Evolutionary conservation across 2,329 filamentous ascomycete species (phyloP), one percentile per base, ranked within the genome.

Genomic region (Escovopsis sp.): DNA sequence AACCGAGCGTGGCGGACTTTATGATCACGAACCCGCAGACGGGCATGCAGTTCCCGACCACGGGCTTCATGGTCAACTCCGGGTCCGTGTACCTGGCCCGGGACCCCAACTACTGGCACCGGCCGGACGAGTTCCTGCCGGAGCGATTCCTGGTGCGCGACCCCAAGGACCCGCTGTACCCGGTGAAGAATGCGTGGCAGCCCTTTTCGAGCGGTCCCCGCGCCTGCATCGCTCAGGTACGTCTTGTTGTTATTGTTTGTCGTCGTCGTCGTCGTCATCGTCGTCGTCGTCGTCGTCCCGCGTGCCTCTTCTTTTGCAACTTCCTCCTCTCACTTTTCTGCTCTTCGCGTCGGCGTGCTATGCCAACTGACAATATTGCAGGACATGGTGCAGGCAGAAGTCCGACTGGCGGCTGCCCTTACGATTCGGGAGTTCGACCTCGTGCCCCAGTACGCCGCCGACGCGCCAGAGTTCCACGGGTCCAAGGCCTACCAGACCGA

Each of bases 161-260:
- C 50, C 20, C 20, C 20, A 27, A 27, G 13, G 50, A 65, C 48
- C 53, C 53, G 47, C 54, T 56, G 32, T 52, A 57, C 42, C 55
- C 57, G 30, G 46, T 53, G 37, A 63, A 66, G 39, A 63, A 65
- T 35, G 73, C 71, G 1, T 78, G 64, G 62, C 63, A 72, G 8
- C 62, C 69, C 0, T 79, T 79, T 51, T 70, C 71, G 48, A 61
- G 66, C 42, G 74, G 74, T 0, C 61, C 65, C 2, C 55, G 74
- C 11, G 70, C 68, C 40, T 79, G 74, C 49, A 67, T 43, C 4
- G 46, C 44, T 5, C 48, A 48, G 40, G 47, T 48, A 47, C 54
- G 74, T n/a, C n/a, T n/a, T n/a, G n/a, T n/a, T n/a, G n/a, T n/a
- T n/a, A n/a, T n/a, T n/a, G n/a, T n/a, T n/a, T n/a, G n/a, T n/a